phyloP scores from a whole-genome alignment of 2,329 filamentous ascomycete genomes.

The Bimuria novae-zelandiae region DNA sequence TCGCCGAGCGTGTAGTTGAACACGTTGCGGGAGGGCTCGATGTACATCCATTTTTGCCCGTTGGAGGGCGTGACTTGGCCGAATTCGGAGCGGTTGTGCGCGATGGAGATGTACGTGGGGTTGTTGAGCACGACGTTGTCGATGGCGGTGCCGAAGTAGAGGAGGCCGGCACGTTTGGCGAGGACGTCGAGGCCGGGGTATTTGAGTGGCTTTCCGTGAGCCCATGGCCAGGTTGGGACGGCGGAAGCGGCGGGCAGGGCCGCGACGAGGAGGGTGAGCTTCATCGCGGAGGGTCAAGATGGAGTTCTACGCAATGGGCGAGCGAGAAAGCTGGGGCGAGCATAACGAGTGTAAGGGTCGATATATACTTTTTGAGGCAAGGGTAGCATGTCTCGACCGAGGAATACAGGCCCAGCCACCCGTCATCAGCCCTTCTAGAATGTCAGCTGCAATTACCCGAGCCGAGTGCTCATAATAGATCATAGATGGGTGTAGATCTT shows the following conservation, averaged over 20 bases:
- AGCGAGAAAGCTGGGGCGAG: not conserved
- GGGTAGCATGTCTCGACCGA: conserved; percentile 1
- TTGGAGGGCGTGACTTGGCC: conserved; percentile 69
- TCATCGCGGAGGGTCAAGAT: too few species aligned
- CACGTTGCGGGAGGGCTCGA: conserved; percentile 59
- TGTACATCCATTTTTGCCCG: conserved; percentile 67
- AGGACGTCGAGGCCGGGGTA: conserved; percentile 54
- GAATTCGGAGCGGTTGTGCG: conserved; percentile 62
- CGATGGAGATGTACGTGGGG: conserved; percentile 58
- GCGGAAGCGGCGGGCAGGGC: conserved; percentile 25
- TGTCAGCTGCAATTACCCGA: conserved; percentile 19
- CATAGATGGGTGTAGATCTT: conserved; percentile 16
- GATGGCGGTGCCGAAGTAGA: conserved; percentile 63
- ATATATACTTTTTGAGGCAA: not conserved
- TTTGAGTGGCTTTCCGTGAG: conserved; percentile 17
- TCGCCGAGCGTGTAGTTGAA: conserved; percentile 66
- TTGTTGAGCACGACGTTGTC: conserved; percentile 58
- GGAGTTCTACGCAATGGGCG: too few species aligned
- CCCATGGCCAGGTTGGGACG: conserved; percentile 19
- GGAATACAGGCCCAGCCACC: conserved; percentile 12
- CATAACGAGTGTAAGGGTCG: not conserved
- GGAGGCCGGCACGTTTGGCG: conserved; percentile 59
- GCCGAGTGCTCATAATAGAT: conserved; percentile 13
- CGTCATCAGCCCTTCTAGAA: conserved; percentile 16
- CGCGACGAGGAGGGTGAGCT: conserved; percentile 22